Evolutionary conservation across 2,329 filamentous ascomycete species (phyloP).

Genomic region (Byssochlamys sp.): DNA sequence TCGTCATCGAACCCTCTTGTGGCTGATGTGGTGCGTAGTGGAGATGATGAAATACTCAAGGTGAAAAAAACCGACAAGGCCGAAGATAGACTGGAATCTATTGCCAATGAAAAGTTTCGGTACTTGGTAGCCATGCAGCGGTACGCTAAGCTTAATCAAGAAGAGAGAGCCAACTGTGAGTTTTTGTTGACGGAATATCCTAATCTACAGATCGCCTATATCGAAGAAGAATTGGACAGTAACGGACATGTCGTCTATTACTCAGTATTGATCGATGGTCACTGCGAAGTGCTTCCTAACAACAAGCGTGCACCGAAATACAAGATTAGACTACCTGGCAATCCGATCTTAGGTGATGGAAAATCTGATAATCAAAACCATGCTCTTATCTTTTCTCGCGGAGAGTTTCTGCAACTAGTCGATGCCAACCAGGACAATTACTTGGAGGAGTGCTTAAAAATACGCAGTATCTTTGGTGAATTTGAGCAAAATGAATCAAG

Average conservation of each 20-base stretch:
- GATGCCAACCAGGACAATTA: slow-evolving; percentile 99
- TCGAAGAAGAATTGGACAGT: slow-evolving; percentile 88
- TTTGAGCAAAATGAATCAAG: slow-evolving; percentile 99
- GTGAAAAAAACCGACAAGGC: slow-evolving; percentile 98
- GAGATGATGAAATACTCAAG: too few relatives aligned
- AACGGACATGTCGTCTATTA: too few relatives aligned
- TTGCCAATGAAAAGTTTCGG: slow-evolving; percentile 99
- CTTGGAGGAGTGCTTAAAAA: slow-evolving; percentile 95
- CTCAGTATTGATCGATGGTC: slow-evolving; percentile 89
- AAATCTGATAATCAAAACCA: slow-evolving; percentile 99
- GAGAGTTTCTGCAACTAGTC: slow-evolving; percentile 98
- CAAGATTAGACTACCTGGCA: slow-evolving; percentile 91
- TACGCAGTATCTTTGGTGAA: slow-evolving; percentile 90
- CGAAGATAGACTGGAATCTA: slow-evolving; percentile 90
- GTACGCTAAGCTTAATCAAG: slow-evolving; percentile 98
- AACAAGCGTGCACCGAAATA: slow-evolving; percentile 95
- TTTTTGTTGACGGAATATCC: slow-evolving; percentile 95
- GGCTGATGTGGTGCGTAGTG: too few relatives aligned
- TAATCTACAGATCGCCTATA: slow-evolving; percentile 91
- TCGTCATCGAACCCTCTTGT: too few relatives aligned
- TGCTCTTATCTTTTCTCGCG: slow-evolving; percentile 93
- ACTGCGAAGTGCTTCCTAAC: slow-evolving; percentile 97
- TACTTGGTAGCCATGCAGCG: slow-evolving; percentile 96
- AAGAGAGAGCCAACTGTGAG: slow-evolving; percentile 97
- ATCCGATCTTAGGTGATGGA: slow-evolving; percentile 94